Evolutionary conservation across 345 rosid genomes (phyloP), one percentile per base, ranked within the genome.

Genomic region (Brassica cretica): DNA sequence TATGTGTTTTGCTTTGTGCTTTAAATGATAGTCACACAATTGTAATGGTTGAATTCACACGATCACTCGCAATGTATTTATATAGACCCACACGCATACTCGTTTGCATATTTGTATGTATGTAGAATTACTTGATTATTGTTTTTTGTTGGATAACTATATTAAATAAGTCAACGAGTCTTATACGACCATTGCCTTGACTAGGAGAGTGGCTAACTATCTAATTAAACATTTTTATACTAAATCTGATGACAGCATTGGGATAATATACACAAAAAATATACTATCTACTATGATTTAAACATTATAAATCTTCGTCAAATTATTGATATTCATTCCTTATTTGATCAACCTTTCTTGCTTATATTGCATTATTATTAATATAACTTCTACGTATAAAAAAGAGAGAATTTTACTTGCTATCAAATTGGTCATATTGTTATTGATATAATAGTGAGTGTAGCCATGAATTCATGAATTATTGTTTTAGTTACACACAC

Each of bases 21-120:
- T 79, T 79, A 37, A 68, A 68, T 53, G 75, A 68, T 21, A 68
- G 82, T 79, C 82, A 79, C 82, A 79, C 82, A 79, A 74, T 68
- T 79, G 75, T 74, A 79, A 74, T 79, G 82, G 78, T 68, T 68
- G 70, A 68, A 62, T 62, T 79, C 75, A 73, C 78, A 73, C 82
- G 58, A 79, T 68, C 24, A 62, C 74, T 79, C 70, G 35, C 62
- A 71, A 49, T 68, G 18, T 73, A 68, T 73, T 51, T 79, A 68
- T 79, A 74, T 68, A 74, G 75, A 79, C 73, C 81, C 76, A 72
- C 81, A 78, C 81, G 81, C 68, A 78, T 53, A 53, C 72, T 64
- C 67, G 9, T 66, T 78, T 65, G 12, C 80, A 24, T 33, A 32
- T 46, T 4, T 46, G 16, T 76, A 3, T 76, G 12, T 63, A 58